Percentiles rank a stretch among this genome's conserved stretches.
These are phyloP conservation scores for Podila minutissima DNA, from an alignment of 192 early-diverging fungal species.

Conservation along the genomic window DNA sequence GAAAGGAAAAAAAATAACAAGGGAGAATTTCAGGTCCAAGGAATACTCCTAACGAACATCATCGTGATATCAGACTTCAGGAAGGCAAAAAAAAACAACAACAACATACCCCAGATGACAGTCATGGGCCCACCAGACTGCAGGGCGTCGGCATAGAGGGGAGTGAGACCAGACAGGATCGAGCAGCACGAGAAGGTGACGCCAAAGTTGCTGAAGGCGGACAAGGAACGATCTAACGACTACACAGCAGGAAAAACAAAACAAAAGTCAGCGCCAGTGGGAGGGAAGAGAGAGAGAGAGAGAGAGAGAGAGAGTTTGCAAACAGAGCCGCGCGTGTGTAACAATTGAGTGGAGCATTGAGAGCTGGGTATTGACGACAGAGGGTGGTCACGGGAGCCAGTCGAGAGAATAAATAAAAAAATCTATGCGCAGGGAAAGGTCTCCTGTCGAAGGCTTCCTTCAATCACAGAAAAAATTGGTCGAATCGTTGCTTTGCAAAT, in stretches of 20 bases:
- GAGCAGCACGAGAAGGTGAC: constrained; percentile 65
- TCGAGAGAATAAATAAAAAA: too few relatives aligned
- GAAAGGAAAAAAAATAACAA: not conserved
- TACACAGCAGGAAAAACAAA: too few relatives aligned
- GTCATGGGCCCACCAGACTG: constrained; percentile 57
- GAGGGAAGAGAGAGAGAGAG: too few relatives aligned
- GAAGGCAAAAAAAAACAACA: not conserved
- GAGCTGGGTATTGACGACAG: too few relatives aligned
- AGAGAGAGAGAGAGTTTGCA: too few relatives aligned
- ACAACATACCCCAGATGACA: constrained; percentile 55
- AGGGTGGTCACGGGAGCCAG: too few relatives aligned
- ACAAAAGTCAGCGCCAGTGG: not conserved
- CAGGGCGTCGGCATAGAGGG: constrained; percentile 61
- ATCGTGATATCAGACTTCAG: not conserved
- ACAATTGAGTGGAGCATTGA: too few relatives aligned
- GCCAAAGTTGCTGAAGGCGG: constrained; percentile 62
- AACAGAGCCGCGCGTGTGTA: too few relatives aligned
- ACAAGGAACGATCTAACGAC: constrained; percentile 61
- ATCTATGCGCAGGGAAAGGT: too few relatives aligned
- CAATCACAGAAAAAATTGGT: not conserved
- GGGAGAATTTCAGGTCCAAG: not conserved
- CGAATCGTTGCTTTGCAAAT: too few relatives aligned
- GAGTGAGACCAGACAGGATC: constrained; percentile 61
- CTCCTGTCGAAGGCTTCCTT: too few relatives aligned
- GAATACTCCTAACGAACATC: too few relatives aligned